These are phyloP conservation scores for Arabidopsis suecica DNA, from an alignment of 345 rosid genomes.

Conservation along the genomic window DNA sequence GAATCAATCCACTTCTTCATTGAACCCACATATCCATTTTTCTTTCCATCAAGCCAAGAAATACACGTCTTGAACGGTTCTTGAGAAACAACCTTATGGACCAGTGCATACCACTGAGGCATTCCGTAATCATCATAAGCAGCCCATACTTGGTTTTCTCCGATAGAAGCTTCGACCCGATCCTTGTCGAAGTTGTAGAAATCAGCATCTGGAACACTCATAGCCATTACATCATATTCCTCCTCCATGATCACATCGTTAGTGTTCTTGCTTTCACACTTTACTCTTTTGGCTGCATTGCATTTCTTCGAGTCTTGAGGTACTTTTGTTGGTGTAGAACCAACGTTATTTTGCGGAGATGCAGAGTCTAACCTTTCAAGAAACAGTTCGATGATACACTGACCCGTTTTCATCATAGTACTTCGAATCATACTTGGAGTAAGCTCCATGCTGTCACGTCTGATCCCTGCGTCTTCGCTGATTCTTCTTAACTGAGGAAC, in stretches of 20 bases:
- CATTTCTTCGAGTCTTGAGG: neutral
- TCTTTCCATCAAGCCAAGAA: slow-evolving; percentile 67
- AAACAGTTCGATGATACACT: neutral
- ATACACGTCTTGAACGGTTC: slow-evolving; percentile 63
- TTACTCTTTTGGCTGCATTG: slow-evolving; percentile 6
- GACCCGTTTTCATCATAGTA: neutral
- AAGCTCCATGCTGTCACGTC: neutral
- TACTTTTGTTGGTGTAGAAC: neutral
- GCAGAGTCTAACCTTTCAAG: neutral
- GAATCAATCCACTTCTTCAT: slow-evolving; percentile 33
- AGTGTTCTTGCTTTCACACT: slow-evolving; percentile 26
- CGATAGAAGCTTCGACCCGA: slow-evolving; percentile 56
- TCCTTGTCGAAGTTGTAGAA: slow-evolving; percentile 70
- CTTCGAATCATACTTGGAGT: neutral
- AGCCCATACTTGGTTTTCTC: slow-evolving; percentile 68
- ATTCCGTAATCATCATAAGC: slow-evolving; percentile 71
- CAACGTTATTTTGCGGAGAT: neutral
- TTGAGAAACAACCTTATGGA: slow-evolving; percentile 58
- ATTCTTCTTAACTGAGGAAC: neutral
- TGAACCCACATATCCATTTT: slow-evolving; percentile 52
- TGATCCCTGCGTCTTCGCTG: neutral
- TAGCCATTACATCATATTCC: slow-evolving; percentile 34
- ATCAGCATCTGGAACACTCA: slow-evolving; percentile 69
- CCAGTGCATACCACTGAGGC: slow-evolving; percentile 69
- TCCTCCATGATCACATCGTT: slow-evolving; percentile 18